Conservation (phyloP, 768 basidiomycete genomes). For the Tylopilus sp. region DNA sequence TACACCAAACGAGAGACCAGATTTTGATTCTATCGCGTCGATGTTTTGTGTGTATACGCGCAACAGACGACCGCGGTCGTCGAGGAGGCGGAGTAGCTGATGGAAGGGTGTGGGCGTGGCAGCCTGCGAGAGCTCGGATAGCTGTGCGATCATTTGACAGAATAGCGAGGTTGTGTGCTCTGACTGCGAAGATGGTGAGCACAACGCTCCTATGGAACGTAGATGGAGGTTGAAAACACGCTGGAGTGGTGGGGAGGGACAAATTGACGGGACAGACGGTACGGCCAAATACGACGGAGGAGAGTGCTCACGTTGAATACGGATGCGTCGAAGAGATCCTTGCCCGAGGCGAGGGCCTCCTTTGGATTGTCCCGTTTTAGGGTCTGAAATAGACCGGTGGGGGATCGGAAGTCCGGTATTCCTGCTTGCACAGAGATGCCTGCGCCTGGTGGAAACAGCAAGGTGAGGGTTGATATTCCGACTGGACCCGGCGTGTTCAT, state of each 20-base stretch:
- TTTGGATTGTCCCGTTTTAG: conserved; percentile 77
- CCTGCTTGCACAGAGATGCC: conserved; percentile 86
- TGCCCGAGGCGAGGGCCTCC: conserved; percentile 68
- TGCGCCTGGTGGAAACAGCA: conserved; percentile 51
- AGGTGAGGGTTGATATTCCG: background rate
- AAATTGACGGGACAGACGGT: conserved; percentile 1
- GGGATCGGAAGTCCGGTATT: conserved; percentile 87
- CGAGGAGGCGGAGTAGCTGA: conserved; percentile 65
- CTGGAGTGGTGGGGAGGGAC: background rate
- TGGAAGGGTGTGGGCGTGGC: conserved; percentile 85
- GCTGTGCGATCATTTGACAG: conserved; percentile 85
- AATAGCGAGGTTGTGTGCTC: conserved; percentile 74
- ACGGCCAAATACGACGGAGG: conserved; percentile 1
- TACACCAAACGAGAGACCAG: conserved; percentile 84
- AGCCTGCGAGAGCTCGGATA: conserved; percentile 67
- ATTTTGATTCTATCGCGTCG: conserved; percentile 82
- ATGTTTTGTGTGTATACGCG: conserved; percentile 95
- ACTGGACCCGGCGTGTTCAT: conserved; percentile 11
- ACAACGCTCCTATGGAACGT: conserved; percentile 2
- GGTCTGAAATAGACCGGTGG: conserved; percentile 74
- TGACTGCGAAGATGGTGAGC: conserved; percentile 44
- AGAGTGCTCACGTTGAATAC: conserved; percentile 69
- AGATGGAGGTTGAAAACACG: background rate
- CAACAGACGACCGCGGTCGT: conserved; percentile 71
- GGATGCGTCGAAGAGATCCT: conserved; percentile 88